Evolutionary conservation across 176 grass and related monocot genomes (phyloP), one percentile per base, ranked within the genome.

Genomic region (Dactylis glomerata): DNA sequence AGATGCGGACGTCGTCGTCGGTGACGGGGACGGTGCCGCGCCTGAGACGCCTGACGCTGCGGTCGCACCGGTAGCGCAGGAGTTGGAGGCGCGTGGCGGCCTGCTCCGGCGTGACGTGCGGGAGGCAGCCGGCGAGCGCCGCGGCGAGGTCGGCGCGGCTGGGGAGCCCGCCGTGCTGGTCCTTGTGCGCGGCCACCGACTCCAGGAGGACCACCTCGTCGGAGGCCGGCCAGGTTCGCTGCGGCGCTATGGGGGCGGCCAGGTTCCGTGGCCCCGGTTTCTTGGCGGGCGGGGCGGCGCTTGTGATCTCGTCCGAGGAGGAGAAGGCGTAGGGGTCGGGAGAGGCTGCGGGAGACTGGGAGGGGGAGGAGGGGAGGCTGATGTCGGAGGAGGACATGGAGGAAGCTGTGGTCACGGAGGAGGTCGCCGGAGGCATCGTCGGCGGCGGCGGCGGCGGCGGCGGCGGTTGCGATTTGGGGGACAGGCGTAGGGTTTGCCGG

Each of bases 1-100:
- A 83, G 81, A 83, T 40, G 17, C 5, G 70, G 32, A 78, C 2
- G 15, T 78, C 55, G 24, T 13, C 76, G 23, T 78, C 55, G 55
- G 23, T 78, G 76, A 78, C 76, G 7, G 76, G 76, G 23, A 78
- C 76, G 23, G 56, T 62, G 56, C 76, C 76, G 76, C 34, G 56
- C 55, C 55, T 30, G 56, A 79, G 55, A 23, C 24, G 56, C 56
- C 9, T 1, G 9, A 59, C 56, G 37, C 56, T 28, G 36, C 0
- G 9, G 23, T 12, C 3, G 56, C 62, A 79, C 4, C 36, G 55
- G 0, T 1, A 0, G 37, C 37, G 56, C 23, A 79, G 55, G 76
- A 0, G 0, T 8, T 0, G 0, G 8, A 62, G 2, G 55, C 55
- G 55, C 23, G 0, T 0, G 54, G 15, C 15, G 76, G 10, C 15